A percentile compares a stretch with the other conserved stretches of the same genome.
Evolutionary conservation across 2,329 filamentous ascomycete genomes (phyloP).

Genomic region (Apiospora kogelbergensis): DNA sequence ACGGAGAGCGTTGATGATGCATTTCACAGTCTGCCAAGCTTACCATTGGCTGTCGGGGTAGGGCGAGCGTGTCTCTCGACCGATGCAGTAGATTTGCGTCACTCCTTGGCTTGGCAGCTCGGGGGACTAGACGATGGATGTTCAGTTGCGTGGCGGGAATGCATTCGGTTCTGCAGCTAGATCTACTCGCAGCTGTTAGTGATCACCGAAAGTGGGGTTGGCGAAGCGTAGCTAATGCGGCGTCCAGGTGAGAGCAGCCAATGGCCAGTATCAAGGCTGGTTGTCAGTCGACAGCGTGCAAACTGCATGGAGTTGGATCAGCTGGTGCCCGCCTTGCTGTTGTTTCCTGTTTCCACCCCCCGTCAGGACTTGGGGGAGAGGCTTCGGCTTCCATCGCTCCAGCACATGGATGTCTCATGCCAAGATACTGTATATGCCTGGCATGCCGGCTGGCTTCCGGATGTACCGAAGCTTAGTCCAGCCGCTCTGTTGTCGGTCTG

Average conservation of each 20-base stretch:
- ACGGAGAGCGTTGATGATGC: not conserved
- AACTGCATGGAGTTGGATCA: not conserved
- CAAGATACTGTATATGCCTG: not conserved
- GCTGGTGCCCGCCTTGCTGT: slow-evolving; percentile 8
- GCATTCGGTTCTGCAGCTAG: not conserved
- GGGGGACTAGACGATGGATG: not conserved
- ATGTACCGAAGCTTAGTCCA: not conserved
- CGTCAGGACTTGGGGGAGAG: not conserved
- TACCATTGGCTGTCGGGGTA: not conserved
- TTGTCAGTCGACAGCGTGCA: not conserved
- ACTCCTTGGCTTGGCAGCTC: not conserved
- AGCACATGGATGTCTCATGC: not conserved
- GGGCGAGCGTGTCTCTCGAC: not conserved
- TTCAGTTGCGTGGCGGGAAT: slow-evolving; percentile 4
- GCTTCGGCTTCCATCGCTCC: not conserved
- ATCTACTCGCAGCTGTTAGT: slow-evolving; percentile 8
- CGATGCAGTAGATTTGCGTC: not conserved
- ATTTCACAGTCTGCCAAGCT: not conserved
- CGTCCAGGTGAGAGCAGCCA: slow-evolving; percentile 12
- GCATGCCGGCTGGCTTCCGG: not conserved
- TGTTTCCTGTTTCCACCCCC: not conserved
- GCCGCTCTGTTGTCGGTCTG: not conserved
- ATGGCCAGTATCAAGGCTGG: not conserved
- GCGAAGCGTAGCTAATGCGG: slow-evolving; percentile 1
- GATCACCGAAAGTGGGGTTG: slow-evolving; percentile 12